phyloP scores from a whole-genome alignment of 306 rosid genomes.

The Luffa acutangula region DNA sequence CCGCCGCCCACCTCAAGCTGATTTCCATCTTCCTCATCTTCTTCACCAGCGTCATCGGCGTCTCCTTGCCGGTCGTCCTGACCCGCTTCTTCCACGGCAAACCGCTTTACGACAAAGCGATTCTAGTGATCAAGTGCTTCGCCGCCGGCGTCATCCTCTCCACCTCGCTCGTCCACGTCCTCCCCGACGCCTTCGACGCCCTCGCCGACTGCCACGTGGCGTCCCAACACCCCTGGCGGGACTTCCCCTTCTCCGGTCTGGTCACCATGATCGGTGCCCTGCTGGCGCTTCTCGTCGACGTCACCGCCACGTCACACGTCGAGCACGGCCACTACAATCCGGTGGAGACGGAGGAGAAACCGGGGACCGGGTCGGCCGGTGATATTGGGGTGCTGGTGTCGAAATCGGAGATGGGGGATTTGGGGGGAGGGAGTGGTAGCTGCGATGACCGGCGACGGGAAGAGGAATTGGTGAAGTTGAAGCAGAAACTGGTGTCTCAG shows the following conservation, averaged over 20 bases:
- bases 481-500: slow-evolving; percentile 78
- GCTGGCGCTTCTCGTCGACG: slow-evolving; percentile 58
- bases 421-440: slow-evolving; percentile 4
- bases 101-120: slow-evolving; percentile 63
- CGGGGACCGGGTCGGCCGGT: not conserved
- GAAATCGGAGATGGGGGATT: slow-evolving; percentile 7
- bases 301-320: slow-evolving; percentile 65
- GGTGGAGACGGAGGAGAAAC: slow-evolving; percentile 22
- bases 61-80: slow-evolving; percentile 56
- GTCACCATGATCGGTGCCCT: slow-evolving; percentile 65
- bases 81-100: slow-evolving; percentile 73
- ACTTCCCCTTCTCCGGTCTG: slow-evolving; percentile 78
- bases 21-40: slow-evolving; percentile 61
- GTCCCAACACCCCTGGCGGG: slow-evolving; percentile 72
- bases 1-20: slow-evolving; percentile 55
- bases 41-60: slow-evolving; percentile 64
- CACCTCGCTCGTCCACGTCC: slow-evolving; percentile 92
- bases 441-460: not conserved
- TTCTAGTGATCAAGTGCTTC: slow-evolving; percentile 62
- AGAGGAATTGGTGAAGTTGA: slow-evolving; percentile 35
- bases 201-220: slow-evolving; percentile 82
- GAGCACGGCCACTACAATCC: slow-evolving; percentile 46
- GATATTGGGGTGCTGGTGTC: not conserved
- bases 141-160: slow-evolving; percentile 97
- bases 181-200: slow-evolving; percentile 80